Percentiles rank a stretch among this genome's conserved stretches.
These are phyloP conservation scores for Xylaria grammica DNA, from an alignment of 495 filamentous ascomycete genomes.

Conservation along the genomic window DNA sequence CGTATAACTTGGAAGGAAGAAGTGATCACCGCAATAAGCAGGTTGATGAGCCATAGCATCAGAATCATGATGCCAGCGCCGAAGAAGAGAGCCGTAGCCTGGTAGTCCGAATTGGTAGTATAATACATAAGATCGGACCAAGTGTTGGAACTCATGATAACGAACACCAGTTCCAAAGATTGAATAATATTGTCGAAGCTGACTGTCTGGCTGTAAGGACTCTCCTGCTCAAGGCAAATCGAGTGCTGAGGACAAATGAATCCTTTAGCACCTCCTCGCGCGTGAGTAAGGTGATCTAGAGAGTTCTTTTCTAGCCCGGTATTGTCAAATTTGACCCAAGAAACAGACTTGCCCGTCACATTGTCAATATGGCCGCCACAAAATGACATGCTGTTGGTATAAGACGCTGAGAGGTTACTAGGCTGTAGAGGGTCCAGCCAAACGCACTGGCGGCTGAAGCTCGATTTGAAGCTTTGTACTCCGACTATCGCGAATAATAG, in stretches of 20 bases:
- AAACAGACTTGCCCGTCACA: slow-evolving; percentile 57
- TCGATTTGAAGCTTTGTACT: slow-evolving; percentile 97
- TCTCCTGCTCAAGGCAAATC: slow-evolving; percentile 75
- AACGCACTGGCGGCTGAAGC: slow-evolving; percentile 82
- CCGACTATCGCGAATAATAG: slow-evolving; percentile 96
- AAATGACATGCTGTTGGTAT: slow-evolving; percentile 68
- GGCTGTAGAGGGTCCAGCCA: slow-evolving; percentile 72
- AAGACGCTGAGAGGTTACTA: slow-evolving; percentile 47
- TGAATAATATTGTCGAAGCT: slow-evolving; percentile 95
- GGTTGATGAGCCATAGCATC: slow-evolving; percentile 94
- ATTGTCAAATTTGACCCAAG: slow-evolving; percentile 64
- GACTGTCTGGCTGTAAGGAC: slow-evolving; percentile 84
- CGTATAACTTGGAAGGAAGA: slow-evolving; percentile 98
- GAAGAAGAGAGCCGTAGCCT: slow-evolving; percentile 84
- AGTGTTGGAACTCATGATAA: slow-evolving; percentile 97
- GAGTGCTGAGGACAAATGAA: slow-evolving; percentile 87
- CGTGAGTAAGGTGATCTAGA: slow-evolving; percentile 45
- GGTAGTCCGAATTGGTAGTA: slow-evolving; percentile 87
- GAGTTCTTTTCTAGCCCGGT: slow-evolving; percentile 20
- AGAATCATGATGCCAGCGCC: slow-evolving; percentile 87
- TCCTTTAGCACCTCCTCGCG: slow-evolving; percentile 71
- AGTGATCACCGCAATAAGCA: slow-evolving; percentile 97
- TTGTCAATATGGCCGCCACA: slow-evolving; percentile 83
- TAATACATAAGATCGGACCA: slow-evolving; percentile 94
- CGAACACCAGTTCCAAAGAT: slow-evolving; percentile 94